Conservation (phyloP, 192 early-diverging fungal genomes). For the Coemansia sp. region DNA sequence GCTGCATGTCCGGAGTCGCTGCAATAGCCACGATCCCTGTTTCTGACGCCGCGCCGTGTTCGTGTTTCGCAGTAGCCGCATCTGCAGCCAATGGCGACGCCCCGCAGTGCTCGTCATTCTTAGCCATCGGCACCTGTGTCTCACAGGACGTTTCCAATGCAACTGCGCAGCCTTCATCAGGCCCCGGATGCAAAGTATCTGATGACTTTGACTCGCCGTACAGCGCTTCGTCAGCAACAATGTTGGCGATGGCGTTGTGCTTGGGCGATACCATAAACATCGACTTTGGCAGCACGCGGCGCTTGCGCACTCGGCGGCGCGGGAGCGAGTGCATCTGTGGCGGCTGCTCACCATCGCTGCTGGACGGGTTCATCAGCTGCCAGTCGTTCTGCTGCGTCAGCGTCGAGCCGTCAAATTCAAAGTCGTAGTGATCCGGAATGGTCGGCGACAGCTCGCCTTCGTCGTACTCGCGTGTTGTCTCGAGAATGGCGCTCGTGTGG, state of each 20-base stretch:
- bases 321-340: slow-evolving; percentile 22
- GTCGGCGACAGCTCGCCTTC: slow-evolving; percentile 5
- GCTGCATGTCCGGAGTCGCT: slow-evolving; percentile 16
- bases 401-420: slow-evolving; percentile 44
- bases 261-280: slow-evolving; percentile 30
- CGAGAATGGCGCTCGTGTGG: slow-evolving; percentile 11
- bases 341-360: slow-evolving; percentile 38
- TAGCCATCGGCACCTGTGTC: neutral
- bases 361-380: slow-evolving; percentile 49
- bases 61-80: neutral
- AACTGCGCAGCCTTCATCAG: neutral
- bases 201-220: slow-evolving; percentile 11
- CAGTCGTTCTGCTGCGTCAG: slow-evolving; percentile 52
- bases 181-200: slow-evolving; percentile 21
- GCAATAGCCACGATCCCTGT: slow-evolving; percentile 7
- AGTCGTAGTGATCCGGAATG: slow-evolving; percentile 13
- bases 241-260: slow-evolving; percentile 2
- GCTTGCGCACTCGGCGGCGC: slow-evolving; percentile 49
- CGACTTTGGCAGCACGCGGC: slow-evolving; percentile 45
- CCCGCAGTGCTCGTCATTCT: neutral
- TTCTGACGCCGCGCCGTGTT: neutral
- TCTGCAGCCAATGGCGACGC: neutral
- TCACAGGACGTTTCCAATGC: neutral
- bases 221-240: slow-evolving; percentile 1
- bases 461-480: slow-evolving; percentile 6